These are phyloP conservation scores for Ceratobasidium sp. DNA, from an alignment of 1,284 basidiomycete genomes.

Conservation along the genomic window DNA sequence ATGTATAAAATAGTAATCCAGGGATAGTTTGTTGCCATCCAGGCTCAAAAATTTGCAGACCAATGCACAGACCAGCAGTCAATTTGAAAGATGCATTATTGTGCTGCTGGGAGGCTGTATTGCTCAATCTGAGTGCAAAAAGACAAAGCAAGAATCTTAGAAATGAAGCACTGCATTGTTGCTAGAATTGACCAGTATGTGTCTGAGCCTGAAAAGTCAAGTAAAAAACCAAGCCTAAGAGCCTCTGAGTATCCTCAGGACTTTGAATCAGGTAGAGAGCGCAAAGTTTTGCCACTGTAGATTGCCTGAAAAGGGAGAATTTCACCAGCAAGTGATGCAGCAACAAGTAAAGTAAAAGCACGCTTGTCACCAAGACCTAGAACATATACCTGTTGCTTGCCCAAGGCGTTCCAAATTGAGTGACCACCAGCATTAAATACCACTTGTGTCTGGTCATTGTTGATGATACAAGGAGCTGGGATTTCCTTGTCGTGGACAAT, in stretches of 20 bases:
- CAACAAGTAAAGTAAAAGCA: not conserved
- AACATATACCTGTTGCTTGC: not conserved
- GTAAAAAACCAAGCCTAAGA: not conserved
- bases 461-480: not conserved
- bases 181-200: too few species aligned
- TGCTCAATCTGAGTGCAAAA: not conserved
- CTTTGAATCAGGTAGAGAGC: not conserved
- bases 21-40: constrained; percentile 48
- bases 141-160: not conserved
- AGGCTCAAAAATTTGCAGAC: constrained; percentile 52
- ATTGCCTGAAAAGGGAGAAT: not conserved
- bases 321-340: not conserved
- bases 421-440: not conserved
- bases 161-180: not conserved
- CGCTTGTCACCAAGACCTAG: not conserved
- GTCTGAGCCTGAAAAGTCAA: not conserved
- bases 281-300: not conserved
- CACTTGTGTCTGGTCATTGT: not conserved
- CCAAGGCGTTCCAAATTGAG: not conserved
- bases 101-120: not conserved
- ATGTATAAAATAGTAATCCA: constrained; percentile 48
- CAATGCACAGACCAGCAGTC: constrained; percentile 58
- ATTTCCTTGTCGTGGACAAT: not conserved
- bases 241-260: not conserved
- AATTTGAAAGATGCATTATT: constrained; percentile 49